These are phyloP conservation scores for Aquilaria agallochum DNA, from an alignment of 441 rosid species.

Conservation along the genomic window DNA sequence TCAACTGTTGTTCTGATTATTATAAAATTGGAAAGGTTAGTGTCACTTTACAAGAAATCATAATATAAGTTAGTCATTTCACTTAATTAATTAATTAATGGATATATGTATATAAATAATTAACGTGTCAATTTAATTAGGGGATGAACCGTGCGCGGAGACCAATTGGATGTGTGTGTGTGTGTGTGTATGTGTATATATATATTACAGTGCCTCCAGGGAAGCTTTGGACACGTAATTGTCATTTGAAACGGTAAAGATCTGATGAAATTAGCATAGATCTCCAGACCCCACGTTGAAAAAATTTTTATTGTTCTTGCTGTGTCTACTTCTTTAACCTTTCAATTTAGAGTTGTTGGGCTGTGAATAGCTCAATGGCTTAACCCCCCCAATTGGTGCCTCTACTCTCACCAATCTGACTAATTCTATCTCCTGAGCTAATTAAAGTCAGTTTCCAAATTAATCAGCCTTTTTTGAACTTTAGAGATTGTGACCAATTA, in stretches of 20 bases:
- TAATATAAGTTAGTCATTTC: not conserved
- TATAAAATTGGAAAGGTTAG: constrained; percentile 5
- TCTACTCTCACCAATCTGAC: constrained; percentile 23
- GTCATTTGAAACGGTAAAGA: constrained; percentile 40
- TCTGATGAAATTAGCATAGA: constrained; percentile 60
- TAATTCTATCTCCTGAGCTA: no score
- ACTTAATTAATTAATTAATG: not conserved
- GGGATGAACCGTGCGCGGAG: constrained; percentile 5
- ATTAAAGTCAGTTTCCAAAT: no score
- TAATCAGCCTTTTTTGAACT: no score
- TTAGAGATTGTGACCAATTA: no score
- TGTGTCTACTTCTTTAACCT: not conserved
- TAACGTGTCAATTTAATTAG: not conserved
- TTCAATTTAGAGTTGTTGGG: constrained; percentile 36
- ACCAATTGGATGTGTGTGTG: constrained; percentile 18
- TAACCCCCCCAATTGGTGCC: constrained; percentile 19
- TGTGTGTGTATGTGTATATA: no score
- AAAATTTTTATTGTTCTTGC: not conserved
- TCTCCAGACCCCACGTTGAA: constrained; percentile 37
- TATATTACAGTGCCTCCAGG: not conserved
- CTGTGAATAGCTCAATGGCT: constrained; percentile 23
- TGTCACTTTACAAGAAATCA: constrained; percentile 17
- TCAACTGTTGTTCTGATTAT: not conserved
- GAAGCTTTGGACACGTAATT: constrained; percentile 20
- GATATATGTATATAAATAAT: no score